These are phyloP conservation scores for Radiomyces spectabilis DNA, from an alignment of 192 early-diverging fungal species.

Conservation along the genomic window DNA sequence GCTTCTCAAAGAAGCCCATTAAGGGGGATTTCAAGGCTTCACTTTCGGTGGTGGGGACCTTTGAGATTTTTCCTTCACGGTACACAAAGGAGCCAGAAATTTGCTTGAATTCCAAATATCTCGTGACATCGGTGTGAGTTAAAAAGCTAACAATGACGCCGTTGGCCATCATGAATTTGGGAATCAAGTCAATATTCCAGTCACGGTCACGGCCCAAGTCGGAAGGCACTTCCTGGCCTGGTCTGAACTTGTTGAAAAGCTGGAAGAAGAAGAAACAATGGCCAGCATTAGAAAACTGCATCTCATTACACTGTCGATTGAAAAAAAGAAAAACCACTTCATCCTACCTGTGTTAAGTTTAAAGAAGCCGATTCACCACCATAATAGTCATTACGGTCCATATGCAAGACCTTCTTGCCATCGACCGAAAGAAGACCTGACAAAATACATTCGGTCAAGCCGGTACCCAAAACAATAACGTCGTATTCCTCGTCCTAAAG, in stretches of 20 bases:
- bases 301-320: background rate
- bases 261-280: slow-evolving; percentile 9
- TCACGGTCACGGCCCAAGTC: slow-evolving; percentile 70
- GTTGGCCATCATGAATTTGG: slow-evolving; percentile 99
- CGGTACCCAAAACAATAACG: slow-evolving; percentile 83
- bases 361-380: slow-evolving; percentile 93
- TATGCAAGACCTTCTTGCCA: slow-evolving; percentile 87
- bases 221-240: slow-evolving; percentile 36
- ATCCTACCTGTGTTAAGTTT: slow-evolving; percentile 86
- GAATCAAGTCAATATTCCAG: slow-evolving; percentile 97
- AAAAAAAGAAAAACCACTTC: background rate
- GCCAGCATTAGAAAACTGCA: background rate
- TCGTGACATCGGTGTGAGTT: slow-evolving; percentile 94
- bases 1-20: slow-evolving; percentile 95
- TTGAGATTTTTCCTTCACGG: slow-evolving; percentile 83
- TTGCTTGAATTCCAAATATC: slow-evolving; percentile 96
- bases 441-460: slow-evolving; percentile 84
- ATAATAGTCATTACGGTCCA: slow-evolving; percentile 97
- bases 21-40: slow-evolving; percentile 83
- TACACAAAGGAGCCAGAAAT: slow-evolving; percentile 94
- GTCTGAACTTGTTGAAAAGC: slow-evolving; percentile 70
- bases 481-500: slow-evolving; percentile 89
- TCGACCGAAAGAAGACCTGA: slow-evolving; percentile 82
- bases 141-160: slow-evolving; percentile 97
- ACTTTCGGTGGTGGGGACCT: slow-evolving; percentile 84